Conservation (phyloP, 2,329 filamentous ascomycete genomes). For the Fusarium bulbicola region DNA sequence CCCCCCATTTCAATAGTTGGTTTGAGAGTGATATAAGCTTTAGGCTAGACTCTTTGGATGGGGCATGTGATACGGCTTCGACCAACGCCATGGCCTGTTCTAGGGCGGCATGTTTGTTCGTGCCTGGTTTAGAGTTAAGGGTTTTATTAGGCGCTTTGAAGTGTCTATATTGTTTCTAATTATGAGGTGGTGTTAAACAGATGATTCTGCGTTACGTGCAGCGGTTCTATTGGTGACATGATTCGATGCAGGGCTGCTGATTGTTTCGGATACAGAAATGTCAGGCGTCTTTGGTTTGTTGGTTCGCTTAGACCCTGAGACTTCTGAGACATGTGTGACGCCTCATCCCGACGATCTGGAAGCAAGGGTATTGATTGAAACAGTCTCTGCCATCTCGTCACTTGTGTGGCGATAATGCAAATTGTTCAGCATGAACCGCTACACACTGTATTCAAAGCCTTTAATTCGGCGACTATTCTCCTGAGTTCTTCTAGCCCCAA, state of each 20-base stretch:
- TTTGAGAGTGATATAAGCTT: conserved; percentile 23
- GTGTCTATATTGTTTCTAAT: background rate
- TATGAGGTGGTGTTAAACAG: background rate
- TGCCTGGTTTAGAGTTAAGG: background rate
- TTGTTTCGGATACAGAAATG: conserved; percentile 1
- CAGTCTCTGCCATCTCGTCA: background rate
- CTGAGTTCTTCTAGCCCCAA: background rate
- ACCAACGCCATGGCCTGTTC: conserved; percentile 12
- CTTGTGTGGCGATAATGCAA: background rate
- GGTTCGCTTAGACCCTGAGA: background rate
- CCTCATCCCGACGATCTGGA: background rate
- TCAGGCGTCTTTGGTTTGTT: background rate
- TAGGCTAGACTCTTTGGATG: conserved; percentile 4
- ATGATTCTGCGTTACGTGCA: background rate
- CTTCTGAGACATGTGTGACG: background rate
- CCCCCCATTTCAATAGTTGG: conserved; percentile 1
- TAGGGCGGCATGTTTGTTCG: background rate
- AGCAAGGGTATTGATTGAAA: background rate
- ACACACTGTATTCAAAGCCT: background rate
- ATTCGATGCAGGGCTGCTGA: background rate
- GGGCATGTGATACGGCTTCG: conserved; percentile 22
- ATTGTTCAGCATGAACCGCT: background rate
- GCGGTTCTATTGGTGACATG: background rate
- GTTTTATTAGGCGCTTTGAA: background rate
- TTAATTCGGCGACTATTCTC: background rate